A percentile compares a stretch with the other conserved stretches of the same genome.
These are phyloP conservation scores for Trichoderma sp. DNA, from an alignment of 2,329 filamentous ascomycete species.

Conservation along the genomic window DNA sequence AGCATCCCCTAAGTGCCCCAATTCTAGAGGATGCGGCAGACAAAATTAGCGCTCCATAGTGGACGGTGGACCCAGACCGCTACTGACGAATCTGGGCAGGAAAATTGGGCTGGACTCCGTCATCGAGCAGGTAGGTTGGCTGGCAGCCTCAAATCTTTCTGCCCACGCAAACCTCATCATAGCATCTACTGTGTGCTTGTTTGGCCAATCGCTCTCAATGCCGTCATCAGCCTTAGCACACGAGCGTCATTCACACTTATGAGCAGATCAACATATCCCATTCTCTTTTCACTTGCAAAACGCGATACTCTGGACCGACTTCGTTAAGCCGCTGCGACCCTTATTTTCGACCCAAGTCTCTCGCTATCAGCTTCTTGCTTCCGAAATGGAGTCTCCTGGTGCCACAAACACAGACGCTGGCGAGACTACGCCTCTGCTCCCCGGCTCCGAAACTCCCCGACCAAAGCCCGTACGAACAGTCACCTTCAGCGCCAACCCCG, in stretches of 20 bases:
- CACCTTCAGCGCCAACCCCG: slow-evolving; percentile 73
- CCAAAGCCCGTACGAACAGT: slow-evolving; percentile 57
- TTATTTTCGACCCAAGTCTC: background rate
- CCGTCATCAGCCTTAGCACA: background rate
- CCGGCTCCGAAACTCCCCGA: slow-evolving; percentile 10
- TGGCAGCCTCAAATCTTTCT: slow-evolving; percentile 2
- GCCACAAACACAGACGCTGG: background rate
- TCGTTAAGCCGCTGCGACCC: background rate
- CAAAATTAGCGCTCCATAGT: background rate
- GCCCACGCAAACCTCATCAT: slow-evolving; percentile 6
- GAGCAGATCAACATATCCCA: background rate
- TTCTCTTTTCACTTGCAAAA: background rate
- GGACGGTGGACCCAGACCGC: slow-evolving; percentile 16
- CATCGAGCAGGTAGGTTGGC: slow-evolving; percentile 22
- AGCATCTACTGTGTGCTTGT: background rate
- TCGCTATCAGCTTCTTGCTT: background rate
- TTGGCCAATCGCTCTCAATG: slow-evolving; percentile 13
- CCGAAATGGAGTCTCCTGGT: slow-evolving; percentile 17
- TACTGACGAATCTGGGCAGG: background rate
- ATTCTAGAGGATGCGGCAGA: slow-evolving; percentile 1
- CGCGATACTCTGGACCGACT: background rate
- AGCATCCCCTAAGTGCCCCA: background rate
- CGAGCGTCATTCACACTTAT: background rate
- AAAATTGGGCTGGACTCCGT: slow-evolving; percentile 22
- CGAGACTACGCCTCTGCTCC: slow-evolving; percentile 24